phyloP scores from a whole-genome alignment of 495 filamentous ascomycete species.

The Trichoderma asperelloides region DNA sequence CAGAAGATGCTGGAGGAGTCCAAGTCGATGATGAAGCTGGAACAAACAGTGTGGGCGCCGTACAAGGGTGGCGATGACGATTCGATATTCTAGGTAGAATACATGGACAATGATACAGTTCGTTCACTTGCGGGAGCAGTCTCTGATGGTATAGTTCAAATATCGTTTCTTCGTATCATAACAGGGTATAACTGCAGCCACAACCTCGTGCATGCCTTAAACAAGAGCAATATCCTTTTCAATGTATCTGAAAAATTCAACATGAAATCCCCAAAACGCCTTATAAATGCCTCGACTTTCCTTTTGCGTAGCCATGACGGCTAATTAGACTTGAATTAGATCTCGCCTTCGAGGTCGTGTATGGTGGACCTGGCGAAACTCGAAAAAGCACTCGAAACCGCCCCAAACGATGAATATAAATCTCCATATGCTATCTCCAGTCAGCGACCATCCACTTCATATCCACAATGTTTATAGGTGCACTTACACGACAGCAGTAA shows the following conservation, averaged over 20 bases:
- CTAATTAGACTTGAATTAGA: background rate
- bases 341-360: background rate
- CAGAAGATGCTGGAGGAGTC: background rate
- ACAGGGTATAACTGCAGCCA: background rate
- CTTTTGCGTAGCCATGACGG: background rate
- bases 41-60: background rate
- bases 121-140: too few relatives aligned
- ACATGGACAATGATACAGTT: background rate
- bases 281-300: background rate
- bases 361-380: background rate
- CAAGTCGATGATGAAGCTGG: background rate
- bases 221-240: background rate
- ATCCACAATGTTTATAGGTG: background rate
- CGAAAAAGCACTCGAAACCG: background rate
- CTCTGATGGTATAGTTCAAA: too few relatives aligned
- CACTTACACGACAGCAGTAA: background rate
- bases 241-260: background rate
- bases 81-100: background rate
- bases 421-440: background rate
- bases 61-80: background rate
- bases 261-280: background rate
- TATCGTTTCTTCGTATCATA: too few relatives aligned
- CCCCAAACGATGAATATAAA: constrained; percentile 4
- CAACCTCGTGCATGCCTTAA: background rate
- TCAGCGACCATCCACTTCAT: background rate